Evolutionary conservation across 2,329 filamentous ascomycete genomes (phyloP), one percentile per base, ranked within the genome.

Genomic region (Botryotinia globosa): DNA sequence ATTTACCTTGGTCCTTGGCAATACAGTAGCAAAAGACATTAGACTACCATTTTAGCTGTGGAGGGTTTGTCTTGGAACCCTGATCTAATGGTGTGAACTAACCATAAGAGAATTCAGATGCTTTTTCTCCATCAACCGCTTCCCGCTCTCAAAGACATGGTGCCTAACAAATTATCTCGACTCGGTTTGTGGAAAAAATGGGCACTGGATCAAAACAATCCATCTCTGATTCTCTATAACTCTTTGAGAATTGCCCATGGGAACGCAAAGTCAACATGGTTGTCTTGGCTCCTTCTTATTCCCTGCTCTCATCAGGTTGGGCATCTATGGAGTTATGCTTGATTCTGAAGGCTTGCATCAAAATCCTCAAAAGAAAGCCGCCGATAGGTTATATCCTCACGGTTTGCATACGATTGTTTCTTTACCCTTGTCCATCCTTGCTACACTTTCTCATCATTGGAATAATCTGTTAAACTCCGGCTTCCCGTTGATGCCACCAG

Each of bases 381-480:
- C 77, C 77, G 77, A 78, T 78, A 78, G 77, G 77, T 62, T 74
- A 69, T 62, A 70, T 62, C 61, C 59, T 58, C 69, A 70, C 65
- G 45, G 54, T 67, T 74, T 77, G 77, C 77, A 78, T 77, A 73
- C 74, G 69, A 76, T 74, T 73, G 58, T 74, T 75, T 74, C 74
- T 73, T 67, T 73, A 69, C 34, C 74, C 74, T 77, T 72, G 75
- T 73, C 72, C 75, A 74, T 70, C 74, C 72, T 74, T 74, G 72
- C 64, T 54, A 67, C 45, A 37, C 45, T 18, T 67, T 42, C 64
- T 54, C 72, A 34, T 72, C 69, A 72, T 72, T 72, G 69, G 69
- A 72, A 67, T 63, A 54, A 72, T 67, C 61, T 66, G 45, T n/a
- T 61, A 48, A 62, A 73, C 70, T 39, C 58, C 71, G 63, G 48